Conservation (phyloP, 2,329 filamentous ascomycete genomes). For the Chrysosporium queenslandicum region DNA sequence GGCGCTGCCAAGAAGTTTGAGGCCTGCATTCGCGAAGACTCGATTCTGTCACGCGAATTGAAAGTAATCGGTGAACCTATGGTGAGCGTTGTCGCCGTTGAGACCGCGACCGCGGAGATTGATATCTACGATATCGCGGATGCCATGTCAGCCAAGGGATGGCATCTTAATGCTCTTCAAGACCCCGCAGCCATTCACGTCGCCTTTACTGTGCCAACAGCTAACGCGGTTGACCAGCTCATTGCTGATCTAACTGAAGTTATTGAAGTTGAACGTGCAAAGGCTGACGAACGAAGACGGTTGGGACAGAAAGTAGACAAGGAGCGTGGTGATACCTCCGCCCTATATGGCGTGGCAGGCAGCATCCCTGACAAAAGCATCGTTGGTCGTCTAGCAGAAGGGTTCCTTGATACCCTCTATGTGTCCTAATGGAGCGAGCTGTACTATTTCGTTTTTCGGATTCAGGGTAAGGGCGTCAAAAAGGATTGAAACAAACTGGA, state of each 20-base stretch:
- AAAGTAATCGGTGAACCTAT: constrained; percentile 74
- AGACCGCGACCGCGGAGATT: constrained; percentile 56
- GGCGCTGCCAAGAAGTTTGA: constrained; percentile 75
- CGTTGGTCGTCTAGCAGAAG: constrained; percentile 77
- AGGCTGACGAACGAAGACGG: constrained; percentile 59
- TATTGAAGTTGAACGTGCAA: constrained; percentile 61
- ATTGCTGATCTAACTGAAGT: constrained; percentile 56
- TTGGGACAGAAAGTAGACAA: constrained; percentile 47
- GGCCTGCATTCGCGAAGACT: constrained; percentile 59
- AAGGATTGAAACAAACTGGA: not conserved
- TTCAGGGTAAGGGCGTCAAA: not conserved
- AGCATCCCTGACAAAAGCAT: constrained; percentile 93
- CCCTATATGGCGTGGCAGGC: constrained; percentile 88
- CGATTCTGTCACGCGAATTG: constrained; percentile 60
- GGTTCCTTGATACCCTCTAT: constrained; percentile 87
- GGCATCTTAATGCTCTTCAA: constrained; percentile 94
- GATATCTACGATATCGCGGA: constrained; percentile 94
- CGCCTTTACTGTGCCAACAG: constrained; percentile 80
- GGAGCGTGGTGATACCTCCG: constrained; percentile 61
- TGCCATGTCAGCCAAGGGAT: constrained; percentile 70
- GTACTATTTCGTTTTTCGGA: constrained; percentile 6
- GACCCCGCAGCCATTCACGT: constrained; percentile 86
- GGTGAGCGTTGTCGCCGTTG: constrained; percentile 84
- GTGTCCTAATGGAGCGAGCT: constrained; percentile 10
- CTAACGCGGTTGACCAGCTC: constrained; percentile 68